phyloP scores from a whole-genome alignment of 73 alveolate species.

The Tetrahymena borealis region DNA sequence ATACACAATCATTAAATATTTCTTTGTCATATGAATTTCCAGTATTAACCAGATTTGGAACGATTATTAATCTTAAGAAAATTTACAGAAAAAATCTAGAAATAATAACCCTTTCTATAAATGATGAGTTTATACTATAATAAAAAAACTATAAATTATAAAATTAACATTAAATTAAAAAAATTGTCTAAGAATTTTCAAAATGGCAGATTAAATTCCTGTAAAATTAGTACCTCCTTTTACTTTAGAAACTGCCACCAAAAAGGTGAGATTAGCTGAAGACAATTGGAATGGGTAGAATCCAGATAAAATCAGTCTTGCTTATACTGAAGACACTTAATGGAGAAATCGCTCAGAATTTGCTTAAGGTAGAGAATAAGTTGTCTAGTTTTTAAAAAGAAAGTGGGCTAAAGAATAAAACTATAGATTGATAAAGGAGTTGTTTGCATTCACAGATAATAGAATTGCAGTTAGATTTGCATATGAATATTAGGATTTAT shows the following conservation, averaged over 20 bases:
- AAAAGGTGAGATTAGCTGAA: constrained; percentile 44
- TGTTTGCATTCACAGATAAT: constrained; percentile 28
- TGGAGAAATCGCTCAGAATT: constrained; percentile 44
- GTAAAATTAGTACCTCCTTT: constrained; percentile 37
- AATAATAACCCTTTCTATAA: no score
- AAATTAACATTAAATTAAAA: no score
- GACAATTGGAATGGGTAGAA: constrained; percentile 43
- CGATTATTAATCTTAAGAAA: no score
- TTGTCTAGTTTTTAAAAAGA: constrained; percentile 7
- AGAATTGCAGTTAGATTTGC: constrained; percentile 39
- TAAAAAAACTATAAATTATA: no score
- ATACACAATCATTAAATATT: no score
- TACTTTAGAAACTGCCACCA: constrained; percentile 31
- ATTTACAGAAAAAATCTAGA: no score
- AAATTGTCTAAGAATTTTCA: background rate
- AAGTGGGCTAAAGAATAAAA: constrained; percentile 49
- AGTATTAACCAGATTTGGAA: no score
- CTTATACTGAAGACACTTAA: constrained; percentile 40
- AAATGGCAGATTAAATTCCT: background rate
- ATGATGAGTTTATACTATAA: no score
- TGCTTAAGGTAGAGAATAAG: constrained; percentile 34
- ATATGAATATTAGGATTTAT: constrained; percentile 31
- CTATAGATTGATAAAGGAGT: constrained; percentile 38
- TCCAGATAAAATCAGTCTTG: constrained; percentile 37
- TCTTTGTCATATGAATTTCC: no score